Evolutionary conservation across 2,329 filamentous ascomycete species (phyloP).

Genomic region (Xylariales sp.): DNA sequence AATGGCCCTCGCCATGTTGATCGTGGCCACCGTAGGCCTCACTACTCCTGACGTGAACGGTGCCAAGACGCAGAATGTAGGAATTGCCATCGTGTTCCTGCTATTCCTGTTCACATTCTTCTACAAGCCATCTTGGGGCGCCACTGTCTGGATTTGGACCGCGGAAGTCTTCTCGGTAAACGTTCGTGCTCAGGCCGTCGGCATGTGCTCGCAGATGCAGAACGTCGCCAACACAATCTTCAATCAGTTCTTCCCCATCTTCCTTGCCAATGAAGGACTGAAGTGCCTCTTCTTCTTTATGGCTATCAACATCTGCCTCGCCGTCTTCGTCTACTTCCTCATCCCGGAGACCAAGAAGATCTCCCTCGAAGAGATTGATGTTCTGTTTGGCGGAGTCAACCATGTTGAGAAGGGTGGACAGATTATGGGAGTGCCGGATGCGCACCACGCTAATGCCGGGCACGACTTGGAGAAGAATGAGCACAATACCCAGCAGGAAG

Average conservation of each 20-base stretch:
- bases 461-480: neutral
- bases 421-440: conserved; percentile 28
- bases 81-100: conserved; percentile 64
- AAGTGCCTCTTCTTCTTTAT: conserved; percentile 38
- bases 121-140: conserved; percentile 67
- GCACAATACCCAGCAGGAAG: too few species aligned
- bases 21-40: conserved; percentile 45
- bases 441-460: conserved; percentile 2
- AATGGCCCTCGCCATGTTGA: conserved; percentile 67
- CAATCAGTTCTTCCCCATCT: conserved; percentile 66
- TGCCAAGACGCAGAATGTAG: conserved; percentile 54
- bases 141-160: conserved; percentile 68
- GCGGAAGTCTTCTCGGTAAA: conserved; percentile 68
- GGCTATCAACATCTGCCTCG: conserved; percentile 42
- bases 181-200: conserved; percentile 65
- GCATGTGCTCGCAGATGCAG: conserved; percentile 58
- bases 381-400: conserved; percentile 51
- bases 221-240: conserved; percentile 64
- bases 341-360: conserved; percentile 48
- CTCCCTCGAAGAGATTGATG: conserved; percentile 51
- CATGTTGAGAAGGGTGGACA: conserved; percentile 50
- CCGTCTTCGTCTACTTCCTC: conserved; percentile 44
- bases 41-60: conserved; percentile 50
- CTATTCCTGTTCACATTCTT: conserved; percentile 63
- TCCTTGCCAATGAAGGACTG: conserved; percentile 52